A percentile compares a stretch with the other conserved stretches of the same genome.
phyloP scores from a whole-genome alignment of 116 monocot genomes.

The Dioscorea cayenensis region DNA sequence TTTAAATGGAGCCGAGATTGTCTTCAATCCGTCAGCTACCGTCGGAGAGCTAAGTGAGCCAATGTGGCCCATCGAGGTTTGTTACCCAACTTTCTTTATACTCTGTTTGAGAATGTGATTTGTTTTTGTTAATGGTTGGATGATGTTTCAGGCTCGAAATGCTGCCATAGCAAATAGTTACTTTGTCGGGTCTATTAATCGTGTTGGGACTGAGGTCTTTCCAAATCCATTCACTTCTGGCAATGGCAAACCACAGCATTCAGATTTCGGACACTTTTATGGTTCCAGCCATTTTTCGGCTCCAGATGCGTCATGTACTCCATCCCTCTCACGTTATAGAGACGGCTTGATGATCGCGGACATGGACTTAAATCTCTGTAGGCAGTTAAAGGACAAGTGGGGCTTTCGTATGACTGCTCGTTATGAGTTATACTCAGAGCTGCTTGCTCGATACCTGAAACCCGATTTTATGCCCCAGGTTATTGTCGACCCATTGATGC shows the following conservation, averaged over 20 bases:
- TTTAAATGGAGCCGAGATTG: slow-evolving; percentile 93
- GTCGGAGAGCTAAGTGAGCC: slow-evolving; percentile 94
- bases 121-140: not conserved
- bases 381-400: slow-evolving; percentile 96
- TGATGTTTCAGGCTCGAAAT: slow-evolving; percentile 71
- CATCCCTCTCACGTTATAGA: slow-evolving; percentile 64
- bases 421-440: slow-evolving; percentile 60
- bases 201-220: slow-evolving; percentile 90
- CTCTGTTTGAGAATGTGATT: not conserved
- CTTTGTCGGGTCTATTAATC: slow-evolving; percentile 87
- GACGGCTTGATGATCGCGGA: slow-evolving; percentile 75
- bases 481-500: slow-evolving; percentile 58
- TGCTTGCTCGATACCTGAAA: slow-evolving; percentile 52
- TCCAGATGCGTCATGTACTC: slow-evolving; percentile 88
- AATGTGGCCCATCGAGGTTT: slow-evolving; percentile 91
- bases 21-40: slow-evolving; percentile 98
- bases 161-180: slow-evolving; percentile 91
- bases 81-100: not conserved
- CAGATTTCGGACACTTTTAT: slow-evolving; percentile 87
- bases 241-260: slow-evolving; percentile 87
- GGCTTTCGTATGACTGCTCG: slow-evolving; percentile 84
- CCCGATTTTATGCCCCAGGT: slow-evolving; percentile 71
- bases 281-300: slow-evolving; percentile 84
- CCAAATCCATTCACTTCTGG: slow-evolving; percentile 95
- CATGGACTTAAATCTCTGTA: slow-evolving; percentile 90